Evolutionary conservation across 805 yeast species (phyloP).

Genomic region (Grigorovia jiainica): DNA sequence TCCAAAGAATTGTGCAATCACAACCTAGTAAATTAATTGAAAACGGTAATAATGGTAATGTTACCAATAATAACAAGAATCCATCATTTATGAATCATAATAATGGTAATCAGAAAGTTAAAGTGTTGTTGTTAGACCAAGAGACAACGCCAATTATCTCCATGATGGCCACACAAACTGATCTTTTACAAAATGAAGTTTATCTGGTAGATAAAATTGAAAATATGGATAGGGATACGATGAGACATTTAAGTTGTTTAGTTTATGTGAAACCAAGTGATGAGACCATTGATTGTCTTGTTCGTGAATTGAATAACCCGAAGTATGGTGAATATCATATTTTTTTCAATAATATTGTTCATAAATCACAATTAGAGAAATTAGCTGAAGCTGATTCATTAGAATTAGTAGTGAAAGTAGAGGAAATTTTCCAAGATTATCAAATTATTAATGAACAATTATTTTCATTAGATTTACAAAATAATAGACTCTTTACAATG

Average conservation of each 20-base stretch:
- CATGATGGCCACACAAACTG: constrained; percentile 83
- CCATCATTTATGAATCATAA: too few relatives aligned
- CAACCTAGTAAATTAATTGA: constrained; percentile 8
- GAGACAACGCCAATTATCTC: constrained; percentile 78
- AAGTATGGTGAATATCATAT: constrained; percentile 71
- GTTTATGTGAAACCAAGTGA: constrained; percentile 68
- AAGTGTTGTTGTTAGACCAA: constrained; percentile 70
- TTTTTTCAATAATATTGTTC: constrained; percentile 65
- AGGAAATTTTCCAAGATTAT: constrained; percentile 82
- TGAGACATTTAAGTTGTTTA: constrained; percentile 75
- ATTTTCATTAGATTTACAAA: constrained; percentile 36
- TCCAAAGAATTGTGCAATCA: constrained; percentile 32
- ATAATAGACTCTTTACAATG: constrained; percentile 15
- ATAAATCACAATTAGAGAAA: constrained; percentile 71
- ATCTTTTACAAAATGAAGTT: constrained; percentile 71
- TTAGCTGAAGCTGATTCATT: constrained; percentile 85
- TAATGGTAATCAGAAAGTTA: too few relatives aligned
- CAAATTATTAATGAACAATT: constrained; percentile 62
- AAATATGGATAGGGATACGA: constrained; percentile 49
- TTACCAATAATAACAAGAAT: too few relatives aligned
- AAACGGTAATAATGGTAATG: too few relatives aligned
- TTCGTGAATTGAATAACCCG: constrained; percentile 66
- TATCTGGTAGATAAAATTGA: constrained; percentile 68
- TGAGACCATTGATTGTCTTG: constrained; percentile 49
- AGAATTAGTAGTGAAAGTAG: constrained; percentile 66